phyloP scores from a whole-genome alignment of 148 eudicot genomes.

The Camellia granthamiana region DNA sequence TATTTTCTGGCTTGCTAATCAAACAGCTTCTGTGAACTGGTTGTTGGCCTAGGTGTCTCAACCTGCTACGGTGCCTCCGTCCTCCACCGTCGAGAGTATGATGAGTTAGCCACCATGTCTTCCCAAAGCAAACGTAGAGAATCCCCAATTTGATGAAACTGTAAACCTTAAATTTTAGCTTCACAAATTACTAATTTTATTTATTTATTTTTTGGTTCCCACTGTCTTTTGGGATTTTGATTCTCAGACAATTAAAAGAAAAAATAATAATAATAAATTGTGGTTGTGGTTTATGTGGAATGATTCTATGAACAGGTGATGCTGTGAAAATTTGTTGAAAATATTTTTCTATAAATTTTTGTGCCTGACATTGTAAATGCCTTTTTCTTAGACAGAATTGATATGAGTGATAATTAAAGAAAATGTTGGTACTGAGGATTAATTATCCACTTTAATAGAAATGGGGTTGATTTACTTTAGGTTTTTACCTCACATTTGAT shows the following conservation, averaged over 20 bases:
- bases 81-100: no score
- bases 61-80: no score
- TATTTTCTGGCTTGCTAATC: no score
- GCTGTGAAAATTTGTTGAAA: background rate
- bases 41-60: no score
- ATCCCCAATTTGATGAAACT: no score
- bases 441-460: background rate
- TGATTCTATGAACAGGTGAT: background rate
- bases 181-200: no score
- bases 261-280: background rate
- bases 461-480: background rate
- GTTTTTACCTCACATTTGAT: constrained; percentile 13
- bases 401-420: background rate
- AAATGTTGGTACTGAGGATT: background rate
- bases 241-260: background rate
- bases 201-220: no score
- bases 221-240: no score
- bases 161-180: no score
- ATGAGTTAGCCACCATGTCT: no score
- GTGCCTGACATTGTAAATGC: background rate
- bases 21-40: no score
- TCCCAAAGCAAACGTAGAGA: no score
- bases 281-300: background rate
- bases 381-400: background rate
- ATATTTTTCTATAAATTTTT: background rate